Conservation (phyloP, 805 yeast genomes). For the Blastobotrys attinorum region DNA sequence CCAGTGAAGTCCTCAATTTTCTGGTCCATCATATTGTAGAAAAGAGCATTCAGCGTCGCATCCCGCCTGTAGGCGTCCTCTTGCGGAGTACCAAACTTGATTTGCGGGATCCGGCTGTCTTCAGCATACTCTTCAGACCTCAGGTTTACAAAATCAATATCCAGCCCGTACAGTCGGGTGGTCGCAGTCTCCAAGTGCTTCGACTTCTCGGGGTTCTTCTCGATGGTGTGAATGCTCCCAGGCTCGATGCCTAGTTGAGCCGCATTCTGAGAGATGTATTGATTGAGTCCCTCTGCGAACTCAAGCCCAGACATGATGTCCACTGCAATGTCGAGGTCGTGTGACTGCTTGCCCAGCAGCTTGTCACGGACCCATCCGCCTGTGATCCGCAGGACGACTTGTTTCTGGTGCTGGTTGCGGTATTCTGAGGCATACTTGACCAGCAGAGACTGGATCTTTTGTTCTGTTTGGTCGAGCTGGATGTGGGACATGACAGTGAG, state of each 20-base stretch:
- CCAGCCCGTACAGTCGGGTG: slow-evolving; percentile 73
- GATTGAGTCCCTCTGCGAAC: slow-evolving; percentile 62
- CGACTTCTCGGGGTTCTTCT: slow-evolving; percentile 88
- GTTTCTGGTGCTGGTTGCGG: slow-evolving; percentile 14
- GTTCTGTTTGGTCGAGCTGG: slow-evolving; percentile 25
- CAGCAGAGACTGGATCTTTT: slow-evolving; percentile 23
- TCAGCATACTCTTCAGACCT: slow-evolving; percentile 80
- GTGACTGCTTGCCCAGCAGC: slow-evolving; percentile 65
- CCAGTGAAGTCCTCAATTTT: slow-evolving; percentile 81
- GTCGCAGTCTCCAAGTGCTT: slow-evolving; percentile 97
- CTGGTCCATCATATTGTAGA: slow-evolving; percentile 65
- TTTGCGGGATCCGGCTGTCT: slow-evolving; percentile 77
- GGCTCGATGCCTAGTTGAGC: slow-evolving; percentile 21
- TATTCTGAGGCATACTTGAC: slow-evolving; percentile 25
- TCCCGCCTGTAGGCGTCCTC: slow-evolving; percentile 92
- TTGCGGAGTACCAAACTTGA: slow-evolving; percentile 79
- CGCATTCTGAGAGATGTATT: slow-evolving; percentile 33
- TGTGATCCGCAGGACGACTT: slow-evolving; percentile 66
- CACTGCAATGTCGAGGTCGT: slow-evolving; percentile 89
- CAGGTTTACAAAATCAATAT: slow-evolving; percentile 87
- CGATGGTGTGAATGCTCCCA: slow-evolving; percentile 64
- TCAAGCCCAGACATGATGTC: slow-evolving; percentile 78
- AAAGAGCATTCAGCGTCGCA: slow-evolving; percentile 89
- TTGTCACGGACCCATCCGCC: slow-evolving; percentile 99
- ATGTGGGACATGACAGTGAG: slow-evolving; percentile 11